Conservation (phyloP, 108 stramenopile genomes). For the Nitzschia sp. region DNA sequence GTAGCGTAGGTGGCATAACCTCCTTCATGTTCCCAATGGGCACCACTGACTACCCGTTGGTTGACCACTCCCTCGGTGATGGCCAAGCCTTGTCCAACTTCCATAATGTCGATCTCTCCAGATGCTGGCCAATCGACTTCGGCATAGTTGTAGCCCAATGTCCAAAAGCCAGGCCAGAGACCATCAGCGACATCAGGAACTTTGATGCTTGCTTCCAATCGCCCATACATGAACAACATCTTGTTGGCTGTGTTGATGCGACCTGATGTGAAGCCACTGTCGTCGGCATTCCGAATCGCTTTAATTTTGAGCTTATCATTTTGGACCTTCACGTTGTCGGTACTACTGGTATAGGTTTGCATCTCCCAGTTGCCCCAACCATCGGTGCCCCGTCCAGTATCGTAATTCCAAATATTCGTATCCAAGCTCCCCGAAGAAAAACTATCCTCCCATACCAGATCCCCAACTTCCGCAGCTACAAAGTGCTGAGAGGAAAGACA, state of each 20-base stretch:
- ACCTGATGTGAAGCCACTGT: constrained; percentile 38
- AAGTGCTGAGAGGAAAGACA: neutral
- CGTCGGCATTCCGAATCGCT: constrained; percentile 7
- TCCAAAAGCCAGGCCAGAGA: constrained; percentile 58
- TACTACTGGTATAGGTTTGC: constrained; percentile 21
- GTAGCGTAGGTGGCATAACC: constrained; percentile 14
- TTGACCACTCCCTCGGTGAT: constrained; percentile 15
- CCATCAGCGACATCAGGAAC: constrained; percentile 31
- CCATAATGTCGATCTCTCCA: constrained; percentile 74
- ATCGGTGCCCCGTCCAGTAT: constrained; percentile 18
- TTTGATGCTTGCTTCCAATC: constrained; percentile 33
- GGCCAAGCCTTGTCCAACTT: constrained; percentile 28
- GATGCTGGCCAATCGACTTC: constrained; percentile 48
- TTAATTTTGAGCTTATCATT: constrained; percentile 18
- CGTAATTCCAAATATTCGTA: constrained; percentile 25
- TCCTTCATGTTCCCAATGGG: constrained; percentile 34
- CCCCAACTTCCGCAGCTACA: constrained; percentile 6
- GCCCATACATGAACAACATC: constrained; percentile 28
- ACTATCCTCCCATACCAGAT: constrained; percentile 27
- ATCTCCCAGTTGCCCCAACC: constrained; percentile 41
- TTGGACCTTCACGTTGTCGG: constrained; percentile 11
- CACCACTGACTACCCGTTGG: constrained; percentile 14
- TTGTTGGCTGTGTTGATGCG: constrained; percentile 28
- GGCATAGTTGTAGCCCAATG: constrained; percentile 41
- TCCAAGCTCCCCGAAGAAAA: constrained; percentile 9